Conservation (phyloP, 2,329 filamentous ascomycete species). For the Ophiocordyceps robertsii region DNA sequence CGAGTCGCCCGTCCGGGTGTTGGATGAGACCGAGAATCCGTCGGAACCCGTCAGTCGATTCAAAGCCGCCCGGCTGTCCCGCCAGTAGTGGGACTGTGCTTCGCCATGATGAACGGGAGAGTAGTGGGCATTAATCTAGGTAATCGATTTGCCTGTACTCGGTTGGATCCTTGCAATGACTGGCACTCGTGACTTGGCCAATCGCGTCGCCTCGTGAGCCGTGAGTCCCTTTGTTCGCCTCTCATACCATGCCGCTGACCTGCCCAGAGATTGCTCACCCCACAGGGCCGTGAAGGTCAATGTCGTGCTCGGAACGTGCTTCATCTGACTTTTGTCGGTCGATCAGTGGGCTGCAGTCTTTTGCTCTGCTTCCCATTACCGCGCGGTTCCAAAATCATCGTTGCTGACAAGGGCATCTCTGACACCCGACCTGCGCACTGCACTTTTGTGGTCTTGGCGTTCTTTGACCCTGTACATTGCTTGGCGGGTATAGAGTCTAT, state of each 20-base stretch:
- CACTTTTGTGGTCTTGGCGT: slow-evolving; percentile 35
- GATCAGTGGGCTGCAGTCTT: slow-evolving; percentile 39
- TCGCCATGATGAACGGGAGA: too few species aligned
- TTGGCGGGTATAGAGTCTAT: neutral
- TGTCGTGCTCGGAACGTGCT: slow-evolving; percentile 13
- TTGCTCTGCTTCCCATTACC: slow-evolving; percentile 40
- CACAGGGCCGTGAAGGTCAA: neutral
- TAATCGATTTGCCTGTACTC: slow-evolving; percentile 12
- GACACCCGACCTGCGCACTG: slow-evolving; percentile 26
- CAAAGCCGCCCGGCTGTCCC: slow-evolving; percentile 53
- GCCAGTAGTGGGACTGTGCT: slow-evolving; percentile 26
- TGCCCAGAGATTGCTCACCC: slow-evolving; percentile 1
- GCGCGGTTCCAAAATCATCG: slow-evolving; percentile 41
- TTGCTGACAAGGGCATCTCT: slow-evolving; percentile 41
- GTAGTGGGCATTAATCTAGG: neutral
- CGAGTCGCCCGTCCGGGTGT: slow-evolving; percentile 50
- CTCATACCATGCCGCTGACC: slow-evolving; percentile 7
- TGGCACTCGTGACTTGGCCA: too few species aligned
- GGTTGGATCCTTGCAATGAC: too few species aligned
- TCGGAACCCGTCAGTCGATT: slow-evolving; percentile 57
- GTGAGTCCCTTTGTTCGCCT: neutral
- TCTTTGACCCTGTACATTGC: slow-evolving; percentile 50
- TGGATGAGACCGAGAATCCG: slow-evolving; percentile 53
- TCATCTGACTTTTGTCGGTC: slow-evolving; percentile 22
- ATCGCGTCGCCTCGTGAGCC: too few species aligned